A percentile compares a stretch with the other conserved stretches of the same genome.
Evolutionary conservation across 2,329 filamentous ascomycete genomes (phyloP).

Genomic region (Colletotrichum spaethianum): DNA sequence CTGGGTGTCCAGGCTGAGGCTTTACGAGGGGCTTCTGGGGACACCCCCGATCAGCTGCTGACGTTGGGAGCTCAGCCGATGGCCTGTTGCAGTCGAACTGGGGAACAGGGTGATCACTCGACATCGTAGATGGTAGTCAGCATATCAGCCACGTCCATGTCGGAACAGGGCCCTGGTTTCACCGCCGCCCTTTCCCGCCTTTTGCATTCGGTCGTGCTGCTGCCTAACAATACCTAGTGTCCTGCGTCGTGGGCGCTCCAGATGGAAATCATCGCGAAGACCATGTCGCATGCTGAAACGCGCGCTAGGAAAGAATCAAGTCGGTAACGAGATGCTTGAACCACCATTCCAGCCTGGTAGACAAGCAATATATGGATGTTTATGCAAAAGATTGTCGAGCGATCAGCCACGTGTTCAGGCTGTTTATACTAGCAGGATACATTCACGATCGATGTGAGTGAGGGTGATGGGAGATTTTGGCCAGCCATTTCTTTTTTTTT

Average conservation of each 20-base stretch:
- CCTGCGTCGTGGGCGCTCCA: background rate
- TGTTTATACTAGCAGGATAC: too few species aligned
- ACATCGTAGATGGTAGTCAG: background rate
- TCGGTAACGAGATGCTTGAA: background rate
- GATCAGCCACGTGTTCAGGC: too few species aligned
- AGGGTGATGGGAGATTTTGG: background rate
- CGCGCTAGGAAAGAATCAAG: too few species aligned
- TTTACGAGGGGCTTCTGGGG: background rate
- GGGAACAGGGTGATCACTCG: slow-evolving; percentile 6
- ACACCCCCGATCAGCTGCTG: slow-evolving; percentile 17
- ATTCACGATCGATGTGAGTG: too few species aligned
- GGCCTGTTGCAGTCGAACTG: slow-evolving; percentile 23
- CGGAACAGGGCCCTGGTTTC: background rate
- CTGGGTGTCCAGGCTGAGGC: slow-evolving; percentile 16
- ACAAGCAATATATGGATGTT: too few species aligned
- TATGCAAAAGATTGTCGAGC: too few species aligned
- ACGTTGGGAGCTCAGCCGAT: slow-evolving; percentile 9
- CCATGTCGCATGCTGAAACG: background rate
- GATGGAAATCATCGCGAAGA: background rate
- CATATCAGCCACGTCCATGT: background rate
- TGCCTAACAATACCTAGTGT: background rate
- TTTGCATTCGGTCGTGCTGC: background rate
- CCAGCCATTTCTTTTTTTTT: background rate
- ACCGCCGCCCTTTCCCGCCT: background rate
- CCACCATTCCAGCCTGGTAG: too few species aligned